phyloP scores from a whole-genome alignment of 768 basidiomycete genomes.

The Filobasidium wieringae region DNA sequence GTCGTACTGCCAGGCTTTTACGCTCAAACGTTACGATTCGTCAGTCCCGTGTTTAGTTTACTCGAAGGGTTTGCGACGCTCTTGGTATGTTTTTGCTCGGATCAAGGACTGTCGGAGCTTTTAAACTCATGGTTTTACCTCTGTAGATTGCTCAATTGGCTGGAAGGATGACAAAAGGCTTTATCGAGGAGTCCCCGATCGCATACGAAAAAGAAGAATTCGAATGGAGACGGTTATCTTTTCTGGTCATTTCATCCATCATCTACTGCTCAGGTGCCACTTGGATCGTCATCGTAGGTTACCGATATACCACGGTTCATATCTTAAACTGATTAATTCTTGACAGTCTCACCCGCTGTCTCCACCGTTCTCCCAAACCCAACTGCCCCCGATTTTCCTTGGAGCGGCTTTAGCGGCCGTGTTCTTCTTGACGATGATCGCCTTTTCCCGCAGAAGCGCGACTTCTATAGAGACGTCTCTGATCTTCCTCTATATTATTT shows the following conservation, averaged over 20 bases:
- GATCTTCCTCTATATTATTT: slow-evolving; percentile 71
- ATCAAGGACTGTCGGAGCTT: background rate
- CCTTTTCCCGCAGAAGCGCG: slow-evolving; percentile 73
- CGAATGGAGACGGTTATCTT: slow-evolving; percentile 35
- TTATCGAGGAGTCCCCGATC: slow-evolving; percentile 29
- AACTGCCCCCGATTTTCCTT: slow-evolving; percentile 75
- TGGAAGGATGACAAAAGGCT: slow-evolving; percentile 35
- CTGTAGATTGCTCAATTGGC: slow-evolving; percentile 29
- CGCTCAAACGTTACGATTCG: slow-evolving; percentile 30
- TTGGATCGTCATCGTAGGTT: slow-evolving; percentile 28
- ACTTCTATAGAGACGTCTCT: slow-evolving; percentile 87
- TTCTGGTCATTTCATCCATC: slow-evolving; percentile 27
- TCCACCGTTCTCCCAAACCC: slow-evolving; percentile 67
- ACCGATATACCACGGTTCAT: background rate
- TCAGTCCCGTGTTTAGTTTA: slow-evolving; percentile 36
- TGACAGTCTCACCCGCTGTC: slow-evolving; percentile 41
- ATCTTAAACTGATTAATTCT: background rate
- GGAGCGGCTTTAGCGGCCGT: slow-evolving; percentile 80
- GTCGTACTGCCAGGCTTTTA: slow-evolving; percentile 31
- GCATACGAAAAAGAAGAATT: slow-evolving; percentile 28
- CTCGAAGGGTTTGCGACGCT: slow-evolving; percentile 37
- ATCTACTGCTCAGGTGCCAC: slow-evolving; percentile 30
- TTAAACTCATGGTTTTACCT: background rate
- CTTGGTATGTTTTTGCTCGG: slow-evolving; percentile 9
- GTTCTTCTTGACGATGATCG: slow-evolving; percentile 80